Conservation (phyloP, 169 alveolate species). For the Plasmodium reichenowi region DNA sequence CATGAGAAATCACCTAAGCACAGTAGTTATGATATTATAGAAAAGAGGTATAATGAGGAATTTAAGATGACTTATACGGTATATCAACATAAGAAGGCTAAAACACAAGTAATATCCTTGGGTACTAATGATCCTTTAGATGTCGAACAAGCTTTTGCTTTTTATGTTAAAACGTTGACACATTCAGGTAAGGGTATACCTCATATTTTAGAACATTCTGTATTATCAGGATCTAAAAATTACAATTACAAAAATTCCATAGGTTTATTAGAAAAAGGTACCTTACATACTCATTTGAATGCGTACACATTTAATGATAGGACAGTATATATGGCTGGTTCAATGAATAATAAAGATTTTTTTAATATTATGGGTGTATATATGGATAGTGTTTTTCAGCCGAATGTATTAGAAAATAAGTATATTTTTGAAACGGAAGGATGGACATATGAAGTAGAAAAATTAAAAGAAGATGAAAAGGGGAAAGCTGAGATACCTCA, state of each 20-base stretch:
- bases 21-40: slow-evolving; percentile 49
- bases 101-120: slow-evolving; percentile 69
- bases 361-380: slow-evolving; percentile 86
- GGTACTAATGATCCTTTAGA: slow-evolving; percentile 75
- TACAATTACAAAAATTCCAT: slow-evolving; percentile 89
- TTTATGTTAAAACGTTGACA: slow-evolving; percentile 75
- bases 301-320: slow-evolving; percentile 91
- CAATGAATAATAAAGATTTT: slow-evolving; percentile 86
- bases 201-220: slow-evolving; percentile 91
- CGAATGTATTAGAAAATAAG: slow-evolving; percentile 81
- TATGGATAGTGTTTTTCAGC: slow-evolving; percentile 90
- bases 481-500: slow-evolving; percentile 27
- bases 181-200: slow-evolving; percentile 84
- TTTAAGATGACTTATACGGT: slow-evolving; percentile 67
- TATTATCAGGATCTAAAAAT: slow-evolving; percentile 88
- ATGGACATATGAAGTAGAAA: slow-evolving; percentile 87
- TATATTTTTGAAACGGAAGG: slow-evolving; percentile 89
- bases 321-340: slow-evolving; percentile 91
- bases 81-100: slow-evolving; percentile 73
- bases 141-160: slow-evolving; percentile 62
- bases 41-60: slow-evolving; percentile 51
- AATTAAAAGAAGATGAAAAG: slow-evolving; percentile 62
- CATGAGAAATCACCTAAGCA: slow-evolving; percentile 74
- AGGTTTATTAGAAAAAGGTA: slow-evolving; percentile 86
- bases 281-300: slow-evolving; percentile 88